Conservation (phyloP, 176 grass and related monocot genomes). For the Bromus sterilis region DNA sequence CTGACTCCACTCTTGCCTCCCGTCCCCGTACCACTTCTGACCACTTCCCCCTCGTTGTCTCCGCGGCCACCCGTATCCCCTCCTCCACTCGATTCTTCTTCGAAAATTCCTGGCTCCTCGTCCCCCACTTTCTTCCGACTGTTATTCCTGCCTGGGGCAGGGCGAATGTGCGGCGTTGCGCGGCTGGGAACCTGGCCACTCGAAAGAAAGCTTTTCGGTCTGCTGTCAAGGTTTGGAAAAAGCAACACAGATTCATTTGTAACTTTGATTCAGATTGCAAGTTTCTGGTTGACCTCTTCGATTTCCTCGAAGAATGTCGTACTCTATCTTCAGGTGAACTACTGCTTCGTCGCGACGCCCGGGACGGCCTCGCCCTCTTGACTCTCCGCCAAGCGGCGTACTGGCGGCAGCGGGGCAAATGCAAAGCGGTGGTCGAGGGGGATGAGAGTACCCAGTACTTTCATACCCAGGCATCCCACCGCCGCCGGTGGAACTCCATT, state of each 20-base stretch:
- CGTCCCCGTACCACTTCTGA: neutral
- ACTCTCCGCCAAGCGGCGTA: neutral
- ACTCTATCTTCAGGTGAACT: neutral
- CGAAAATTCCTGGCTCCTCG: neutral
- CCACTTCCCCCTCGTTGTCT: neutral
- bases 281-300: no score
- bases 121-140: neutral
- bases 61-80: neutral
- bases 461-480: neutral
- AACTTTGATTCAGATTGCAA: no score
- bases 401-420: neutral
- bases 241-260: neutral
- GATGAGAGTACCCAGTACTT: neutral
- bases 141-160: no score
- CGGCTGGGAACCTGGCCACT: neutral
- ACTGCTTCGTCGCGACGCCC: fast-evolving
- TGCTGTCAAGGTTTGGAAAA: neutral
- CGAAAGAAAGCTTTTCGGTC: neutral
- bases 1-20: neutral
- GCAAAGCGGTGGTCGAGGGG: neutral
- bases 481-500: neutral
- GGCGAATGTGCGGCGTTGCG: no score
- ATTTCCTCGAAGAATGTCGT: neutral
- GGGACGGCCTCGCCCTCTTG: fast-evolving
- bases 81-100: neutral